Conservation (phyloP, 495 filamentous ascomycete genomes). For the Thozetella sp. region DNA sequence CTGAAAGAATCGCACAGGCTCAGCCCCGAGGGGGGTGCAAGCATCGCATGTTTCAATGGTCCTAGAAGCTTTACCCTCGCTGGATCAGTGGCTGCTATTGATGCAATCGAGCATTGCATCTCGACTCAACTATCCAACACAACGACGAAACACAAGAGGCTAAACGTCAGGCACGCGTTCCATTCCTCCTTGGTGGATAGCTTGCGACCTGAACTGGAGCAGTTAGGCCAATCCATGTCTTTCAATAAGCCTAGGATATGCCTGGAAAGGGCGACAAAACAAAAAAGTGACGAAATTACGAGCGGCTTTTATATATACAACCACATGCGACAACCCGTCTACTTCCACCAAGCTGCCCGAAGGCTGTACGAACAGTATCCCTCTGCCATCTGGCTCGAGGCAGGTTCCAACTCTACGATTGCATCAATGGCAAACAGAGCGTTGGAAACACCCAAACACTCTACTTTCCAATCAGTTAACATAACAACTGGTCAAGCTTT, state of each 20-base stretch:
- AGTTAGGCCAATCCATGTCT: conserved; percentile 19
- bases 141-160: conserved; percentile 31
- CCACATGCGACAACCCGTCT: conserved; percentile 54
- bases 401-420: conserved; percentile 51
- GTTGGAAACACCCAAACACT: conserved; percentile 7
- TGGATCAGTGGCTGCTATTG: conserved; percentile 32
- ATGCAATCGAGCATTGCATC: conserved; percentile 11
- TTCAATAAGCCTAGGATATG: conserved; percentile 18
- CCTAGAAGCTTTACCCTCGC: conserved; percentile 45
- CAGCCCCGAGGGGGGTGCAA: no score
- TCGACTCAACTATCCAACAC: no score
- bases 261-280: conserved; percentile 20
- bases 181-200: conserved; percentile 49
- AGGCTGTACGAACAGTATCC: conserved; percentile 36
- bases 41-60: conserved; percentile 54
- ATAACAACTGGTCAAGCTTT: conserved; percentile 32
- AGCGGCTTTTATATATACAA: conserved; percentile 28
- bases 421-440: conserved; percentile 42
- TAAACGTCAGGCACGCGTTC: conserved; percentile 54
- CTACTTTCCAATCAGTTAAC: conserved; percentile 42
- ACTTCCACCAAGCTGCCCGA: conserved; percentile 48
- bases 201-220: conserved; percentile 28
- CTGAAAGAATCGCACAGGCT: no score
- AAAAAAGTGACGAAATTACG: conserved; percentile 8
- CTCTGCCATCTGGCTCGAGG: conserved; percentile 49